These are phyloP conservation scores for Blastocystis sp. DNA, from an alignment of 352 stramenopile genomes.

Conservation along the genomic window DNA sequence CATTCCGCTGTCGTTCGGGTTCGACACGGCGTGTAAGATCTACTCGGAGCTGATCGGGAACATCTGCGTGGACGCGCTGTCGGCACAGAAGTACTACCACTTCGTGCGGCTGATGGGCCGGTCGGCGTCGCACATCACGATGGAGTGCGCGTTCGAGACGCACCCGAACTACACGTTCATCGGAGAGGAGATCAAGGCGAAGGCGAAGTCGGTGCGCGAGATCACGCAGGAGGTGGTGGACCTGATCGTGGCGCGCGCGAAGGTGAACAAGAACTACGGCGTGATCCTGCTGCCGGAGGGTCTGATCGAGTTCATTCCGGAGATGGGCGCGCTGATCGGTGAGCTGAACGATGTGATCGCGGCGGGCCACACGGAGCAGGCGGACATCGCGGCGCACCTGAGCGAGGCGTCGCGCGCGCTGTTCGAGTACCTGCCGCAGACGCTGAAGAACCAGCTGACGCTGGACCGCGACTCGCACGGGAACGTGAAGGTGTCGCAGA, in stretches of 20 bases:
- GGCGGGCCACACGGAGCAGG: constrained; percentile 70
- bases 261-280: constrained; percentile 72
- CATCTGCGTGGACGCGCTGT: constrained; percentile 73
- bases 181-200: constrained; percentile 73
- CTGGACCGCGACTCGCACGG: not conserved
- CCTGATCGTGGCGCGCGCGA: constrained; percentile 71
- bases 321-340: constrained; percentile 72
- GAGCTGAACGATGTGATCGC: constrained; percentile 71
- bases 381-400: constrained; percentile 71
- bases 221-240: constrained; percentile 74
- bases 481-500: constrained; percentile 71
- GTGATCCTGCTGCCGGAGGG: constrained; percentile 73
- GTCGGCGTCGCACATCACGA: constrained; percentile 72
- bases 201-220: constrained; percentile 72
- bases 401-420: constrained; percentile 71
- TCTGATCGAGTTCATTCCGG: constrained; percentile 73
- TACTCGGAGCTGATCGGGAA: constrained; percentile 74
- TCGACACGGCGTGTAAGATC: constrained; percentile 72
- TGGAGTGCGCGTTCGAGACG: constrained; percentile 74
- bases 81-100: constrained; percentile 75
- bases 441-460: constrained; percentile 71
- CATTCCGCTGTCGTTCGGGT: constrained; percentile 74
- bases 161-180: constrained; percentile 74
- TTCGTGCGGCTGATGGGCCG: constrained; percentile 75
- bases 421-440: constrained; percentile 65